Evolutionary conservation across 805 yeast genomes (phyloP), one percentile per base, ranked within the genome.

Genomic region (Saccharomycopsis malanga): DNA sequence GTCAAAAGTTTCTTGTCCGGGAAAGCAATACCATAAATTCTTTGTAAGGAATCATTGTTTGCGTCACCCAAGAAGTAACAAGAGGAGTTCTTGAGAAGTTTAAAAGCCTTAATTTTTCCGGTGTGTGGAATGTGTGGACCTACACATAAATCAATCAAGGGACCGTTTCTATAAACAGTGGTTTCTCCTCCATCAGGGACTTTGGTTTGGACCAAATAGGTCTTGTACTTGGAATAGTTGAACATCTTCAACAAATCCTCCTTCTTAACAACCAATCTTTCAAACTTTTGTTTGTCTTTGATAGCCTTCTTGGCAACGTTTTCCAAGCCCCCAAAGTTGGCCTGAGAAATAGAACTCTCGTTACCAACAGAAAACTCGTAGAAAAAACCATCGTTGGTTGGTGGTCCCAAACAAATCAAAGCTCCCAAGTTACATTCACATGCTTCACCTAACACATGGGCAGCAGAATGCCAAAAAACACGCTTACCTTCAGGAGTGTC

Each of bases 61-160:
- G 95, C 69, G 58, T 91, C 97, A 69, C 97, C 98, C 60, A 87
- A 71, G 74, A 93, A 93, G 71, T 93, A 93, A 46, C 96, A 88
- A 1, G 97, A 83, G 15, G 98, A 91, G 74, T 89, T 91, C 72
- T 93, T 93, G 69, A 93, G 76, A 43, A 93, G 79, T 69, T 91
- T 91, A 72, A 89, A 79, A 46, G 95, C 85, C 77, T 93, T 93
- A 61, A 93, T 87, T 65, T 87, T 83, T 55, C 98, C 98, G 39
- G 98, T 89, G 70, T 91, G 94, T 53, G 97, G 96, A 54, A 93
- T 83, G 65, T 93, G 98, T 42, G 98, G 98, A 59, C 98, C 98
- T 52, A 86, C 76, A 77, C 98, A 93, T 66, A 93, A 77, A 69
- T 93, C 98, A 60, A 93, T 93, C 66, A 93, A 77, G 32, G 95